A percentile compares a stretch with the other conserved stretches of the same genome.
Conservation (phyloP, 441 rosid species). For the Pelargonium citronellum region DNA sequence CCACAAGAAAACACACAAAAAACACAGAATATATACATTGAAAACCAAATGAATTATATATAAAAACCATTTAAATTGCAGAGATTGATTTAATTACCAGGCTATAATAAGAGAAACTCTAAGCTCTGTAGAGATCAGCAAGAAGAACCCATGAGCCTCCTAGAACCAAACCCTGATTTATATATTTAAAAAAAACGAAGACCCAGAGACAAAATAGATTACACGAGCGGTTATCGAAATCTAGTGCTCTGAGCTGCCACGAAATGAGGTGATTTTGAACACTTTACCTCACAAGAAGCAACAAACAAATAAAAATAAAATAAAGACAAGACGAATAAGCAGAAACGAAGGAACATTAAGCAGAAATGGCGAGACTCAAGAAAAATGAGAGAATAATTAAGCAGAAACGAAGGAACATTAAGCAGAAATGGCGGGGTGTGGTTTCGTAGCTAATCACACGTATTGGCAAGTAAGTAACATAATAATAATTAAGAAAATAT, state of each 20-base stretch:
- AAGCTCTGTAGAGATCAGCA: neutral
- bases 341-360: too few species aligned
- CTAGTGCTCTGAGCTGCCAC: constrained; percentile 47
- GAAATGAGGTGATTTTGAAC: constrained; percentile 16
- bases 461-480: too few species aligned
- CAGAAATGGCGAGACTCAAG: too few species aligned
- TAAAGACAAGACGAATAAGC: neutral
- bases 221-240: constrained; percentile 23
- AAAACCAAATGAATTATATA: neutral
- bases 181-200: neutral
- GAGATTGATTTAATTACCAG: neutral
- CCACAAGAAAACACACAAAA: neutral
- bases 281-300: neutral
- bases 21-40: neutral
- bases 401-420: too few species aligned
- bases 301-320: constrained; percentile 20
- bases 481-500: too few species aligned
- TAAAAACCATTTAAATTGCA: neutral
- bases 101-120: neutral
- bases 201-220: constrained; percentile 23
- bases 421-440: too few species aligned
- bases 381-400: too few species aligned
- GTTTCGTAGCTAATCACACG: too few species aligned
- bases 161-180: constrained; percentile 17
- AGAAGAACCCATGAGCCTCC: neutral